A percentile compares a stretch with the other conserved stretches of the same genome.
These are phyloP conservation scores for Boletus subcaerulescens DNA, from an alignment of 768 basidiomycete genomes.

Conservation along the genomic window DNA sequence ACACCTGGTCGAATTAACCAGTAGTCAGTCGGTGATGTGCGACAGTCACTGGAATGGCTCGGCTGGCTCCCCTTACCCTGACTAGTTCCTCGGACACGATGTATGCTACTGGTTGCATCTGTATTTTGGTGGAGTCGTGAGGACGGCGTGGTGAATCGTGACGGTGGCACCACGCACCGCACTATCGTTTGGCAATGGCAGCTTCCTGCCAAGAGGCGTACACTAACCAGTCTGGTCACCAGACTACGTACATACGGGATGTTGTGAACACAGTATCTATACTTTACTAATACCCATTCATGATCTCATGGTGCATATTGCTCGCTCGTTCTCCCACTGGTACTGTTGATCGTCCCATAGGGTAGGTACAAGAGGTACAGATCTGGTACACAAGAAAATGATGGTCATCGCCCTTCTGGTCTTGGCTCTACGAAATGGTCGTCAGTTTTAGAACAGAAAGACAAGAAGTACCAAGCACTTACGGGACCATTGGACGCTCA, in stretches of 20 bases:
- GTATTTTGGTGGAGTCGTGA: neutral
- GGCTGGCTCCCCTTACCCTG: slow-evolving; percentile 35
- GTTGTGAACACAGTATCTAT: neutral
- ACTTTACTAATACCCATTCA: neutral
- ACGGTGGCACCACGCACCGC: no score
- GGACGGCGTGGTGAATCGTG: no score
- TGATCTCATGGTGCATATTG: no score
- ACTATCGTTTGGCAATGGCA: no score
- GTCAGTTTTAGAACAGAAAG: neutral
- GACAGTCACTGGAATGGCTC: neutral
- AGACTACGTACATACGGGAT: no score
- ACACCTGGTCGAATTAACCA: slow-evolving; percentile 30
- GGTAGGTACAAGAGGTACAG: slow-evolving; percentile 1
- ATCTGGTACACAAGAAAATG: neutral
- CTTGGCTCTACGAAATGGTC: slow-evolving; percentile 36
- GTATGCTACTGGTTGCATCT: slow-evolving; percentile 39
- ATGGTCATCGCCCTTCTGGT: slow-evolving; percentile 37
- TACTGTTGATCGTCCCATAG: neutral
- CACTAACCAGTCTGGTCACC: no score
- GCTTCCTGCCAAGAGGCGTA: no score
- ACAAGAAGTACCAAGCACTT: slow-evolving; percentile 27
- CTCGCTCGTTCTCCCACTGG: neutral
- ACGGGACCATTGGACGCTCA: slow-evolving; percentile 67
- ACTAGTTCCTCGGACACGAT: slow-evolving; percentile 57
- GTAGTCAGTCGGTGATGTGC: neutral